Base-by-base conservation (phyloP, 2,329 filamentous ascomycete species). In the Aspergillus sp. region DNA sequence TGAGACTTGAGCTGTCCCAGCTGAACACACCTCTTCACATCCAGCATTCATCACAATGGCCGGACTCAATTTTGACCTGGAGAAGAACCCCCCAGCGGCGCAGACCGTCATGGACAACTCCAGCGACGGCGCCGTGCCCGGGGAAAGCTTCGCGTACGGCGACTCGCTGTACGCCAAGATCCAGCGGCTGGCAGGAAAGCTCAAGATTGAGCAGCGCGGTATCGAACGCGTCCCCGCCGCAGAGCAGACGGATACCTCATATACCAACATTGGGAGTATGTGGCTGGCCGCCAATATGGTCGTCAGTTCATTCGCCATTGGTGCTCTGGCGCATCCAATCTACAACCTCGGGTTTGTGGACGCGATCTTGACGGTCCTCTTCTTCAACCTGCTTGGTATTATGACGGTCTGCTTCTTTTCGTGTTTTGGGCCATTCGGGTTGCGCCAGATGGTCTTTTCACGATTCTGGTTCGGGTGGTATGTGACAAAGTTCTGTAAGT, bases 211-310 rank as follows among this genome's bases (percentile, higher is more conserved):
- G 77, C 87, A 91, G 77, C 81, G 90, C 71, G 90, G 90, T 57
- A 91, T 93, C 62, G 90, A 93, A 77, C 84, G 90, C 52, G 90
- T 92, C 38, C 89, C 89, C 0, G 85, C 86, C 57, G 81, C 89
- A 69, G 90, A 92, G 78, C 81, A 89, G 67, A 87, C 83, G 6
- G 87, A 91, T 74, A 84, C 79, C 41, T 86, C 85, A 25, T 83
- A 90, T 74, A 79, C 84, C 69, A 90, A 91, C 68, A 84, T 91
- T 64, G 86, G 87, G 54, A 92, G 89, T 28, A 85, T 92, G 86
- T 93, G 90, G 90, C 81, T 91, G 49, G 89, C 89, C 1, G 89
- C 89, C 70, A 93, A 93, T 77, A 87, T 93, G 87, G 89, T 91
- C 57, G 87, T 92, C 52, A 89, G 87, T 25, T 88, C 89, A 15